Percentiles rank a stretch among this genome's conserved stretches.
Evolutionary conservation across 768 basidiomycete species (phyloP).

Genomic region (Clitopilus passeckerianus): DNA sequence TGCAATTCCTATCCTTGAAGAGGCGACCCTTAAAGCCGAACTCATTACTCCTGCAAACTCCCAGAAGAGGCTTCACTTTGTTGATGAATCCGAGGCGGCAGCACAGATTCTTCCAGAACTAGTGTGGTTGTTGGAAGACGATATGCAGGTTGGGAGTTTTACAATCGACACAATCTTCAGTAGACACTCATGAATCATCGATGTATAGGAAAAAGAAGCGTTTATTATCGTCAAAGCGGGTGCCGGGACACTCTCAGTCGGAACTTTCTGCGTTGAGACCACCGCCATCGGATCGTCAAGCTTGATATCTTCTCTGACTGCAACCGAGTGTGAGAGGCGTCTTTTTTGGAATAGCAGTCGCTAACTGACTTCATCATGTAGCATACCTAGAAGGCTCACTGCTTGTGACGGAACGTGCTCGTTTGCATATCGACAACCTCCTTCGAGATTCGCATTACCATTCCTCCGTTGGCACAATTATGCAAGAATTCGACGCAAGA

Average conservation of each 20-base stretch:
- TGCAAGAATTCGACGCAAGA: background rate
- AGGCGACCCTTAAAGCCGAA: background rate
- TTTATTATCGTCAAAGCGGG: background rate
- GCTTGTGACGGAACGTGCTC: background rate
- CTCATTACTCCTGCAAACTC: background rate
- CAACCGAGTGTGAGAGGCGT: too few relatives aligned
- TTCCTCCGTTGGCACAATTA: background rate
- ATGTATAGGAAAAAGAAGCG: background rate
- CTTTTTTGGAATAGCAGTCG: too few relatives aligned
- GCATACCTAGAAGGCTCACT: background rate
- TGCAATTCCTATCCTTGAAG: background rate
- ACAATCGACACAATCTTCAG: too few relatives aligned
- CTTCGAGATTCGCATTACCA: background rate
- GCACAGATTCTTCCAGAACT: background rate
- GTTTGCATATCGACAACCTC: background rate
- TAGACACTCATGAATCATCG: too few relatives aligned
- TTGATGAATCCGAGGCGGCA: background rate
- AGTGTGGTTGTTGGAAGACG: too few relatives aligned
- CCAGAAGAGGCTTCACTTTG: background rate
- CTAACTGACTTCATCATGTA: background rate
- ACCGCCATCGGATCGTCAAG: too few relatives aligned
- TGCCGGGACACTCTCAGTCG: background rate
- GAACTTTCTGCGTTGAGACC: background rate
- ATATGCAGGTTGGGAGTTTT: too few relatives aligned
- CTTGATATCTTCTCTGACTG: too few relatives aligned